phyloP scores from a whole-genome alignment of 352 stramenopile species.

The Globisporangium orthogonon region DNA sequence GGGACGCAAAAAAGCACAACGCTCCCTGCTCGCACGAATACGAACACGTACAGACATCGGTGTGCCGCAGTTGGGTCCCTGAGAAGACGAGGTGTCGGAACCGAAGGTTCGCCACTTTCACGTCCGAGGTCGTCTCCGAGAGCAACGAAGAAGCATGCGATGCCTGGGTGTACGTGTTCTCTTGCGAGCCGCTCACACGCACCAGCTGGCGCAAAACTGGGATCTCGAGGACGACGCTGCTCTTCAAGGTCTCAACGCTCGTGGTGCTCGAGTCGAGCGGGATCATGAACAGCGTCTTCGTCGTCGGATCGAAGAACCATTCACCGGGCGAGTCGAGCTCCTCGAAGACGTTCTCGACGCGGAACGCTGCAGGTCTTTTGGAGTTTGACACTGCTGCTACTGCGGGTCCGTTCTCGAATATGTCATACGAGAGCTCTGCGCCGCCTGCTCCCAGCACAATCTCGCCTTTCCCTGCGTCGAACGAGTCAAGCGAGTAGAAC shows the following conservation, averaged over 20 bases:
- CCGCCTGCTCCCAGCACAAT: conserved; percentile 44
- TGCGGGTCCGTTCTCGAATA: conserved; percentile 28
- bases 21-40: not conserved
- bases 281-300: conserved; percentile 50
- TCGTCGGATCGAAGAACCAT: conserved; percentile 59
- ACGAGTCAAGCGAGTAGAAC: conserved; percentile 26
- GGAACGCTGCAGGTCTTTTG: conserved; percentile 22
- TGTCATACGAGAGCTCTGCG: conserved; percentile 32
- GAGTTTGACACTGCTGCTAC: not conserved
- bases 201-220: conserved; percentile 56
- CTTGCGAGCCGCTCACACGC: conserved; percentile 46
- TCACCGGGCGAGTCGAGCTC: conserved; percentile 58
- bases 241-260: conserved; percentile 18
- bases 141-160: conserved; percentile 36
- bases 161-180: conserved; percentile 39
- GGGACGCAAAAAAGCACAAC: no score
- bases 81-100: conserved; percentile 63
- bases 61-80: conserved; percentile 49
- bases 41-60: conserved; percentile 47
- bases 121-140: conserved; percentile 35
- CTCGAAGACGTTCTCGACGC: conserved; percentile 57
- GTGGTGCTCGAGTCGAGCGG: conserved; percentile 23
- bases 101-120: conserved; percentile 27
- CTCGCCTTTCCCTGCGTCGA: conserved; percentile 17
- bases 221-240: conserved; percentile 35